Evolutionary conservation across 2,329 filamentous ascomycete species (phyloP).

Genomic region (Neonectria punicea): DNA sequence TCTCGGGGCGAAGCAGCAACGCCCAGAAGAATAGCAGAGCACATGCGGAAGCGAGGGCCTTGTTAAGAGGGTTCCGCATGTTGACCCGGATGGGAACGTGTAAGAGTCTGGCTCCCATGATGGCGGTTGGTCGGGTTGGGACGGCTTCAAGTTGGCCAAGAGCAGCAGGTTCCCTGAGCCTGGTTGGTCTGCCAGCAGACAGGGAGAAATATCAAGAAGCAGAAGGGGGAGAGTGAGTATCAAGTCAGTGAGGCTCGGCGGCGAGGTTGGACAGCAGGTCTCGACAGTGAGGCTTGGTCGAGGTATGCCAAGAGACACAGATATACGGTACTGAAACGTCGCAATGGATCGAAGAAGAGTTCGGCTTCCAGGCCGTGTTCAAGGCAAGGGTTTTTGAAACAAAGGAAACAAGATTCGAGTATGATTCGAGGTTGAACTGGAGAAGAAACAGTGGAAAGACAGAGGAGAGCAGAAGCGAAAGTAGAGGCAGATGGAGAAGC

Average conservation of each 20-base stretch:
- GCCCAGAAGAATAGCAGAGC: constrained; percentile 55
- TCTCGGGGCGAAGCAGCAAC: constrained; percentile 53
- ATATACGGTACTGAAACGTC: not conserved
- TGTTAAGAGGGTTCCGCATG: constrained; percentile 60
- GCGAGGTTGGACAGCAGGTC: not conserved
- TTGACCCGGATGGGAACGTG: constrained; percentile 53
- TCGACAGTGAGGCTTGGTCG: not conserved
- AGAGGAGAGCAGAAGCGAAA: not conserved
- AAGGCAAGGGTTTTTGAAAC: not conserved
- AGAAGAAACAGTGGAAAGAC: constrained; percentile 1
- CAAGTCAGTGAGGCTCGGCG: not conserved
- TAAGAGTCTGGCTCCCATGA: constrained; percentile 52
- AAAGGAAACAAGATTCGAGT: not conserved
- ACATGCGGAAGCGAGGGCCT: constrained; percentile 56
- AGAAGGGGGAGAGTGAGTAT: not conserved
- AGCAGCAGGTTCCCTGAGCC: not conserved
- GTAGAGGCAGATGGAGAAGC: not conserved
- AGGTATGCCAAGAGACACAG: not conserved
- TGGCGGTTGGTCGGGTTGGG: constrained; percentile 4
- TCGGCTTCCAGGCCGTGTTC: constrained; percentile 1
- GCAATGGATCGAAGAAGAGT: not conserved
- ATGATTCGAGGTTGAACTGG: not conserved
- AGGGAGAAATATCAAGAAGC: not conserved
- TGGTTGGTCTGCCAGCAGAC: constrained; percentile 22
- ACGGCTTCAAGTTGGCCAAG: not conserved